phyloP scores from a whole-genome alignment of 116 monocot genomes.

The Phalaenopsis hybrid region DNA sequence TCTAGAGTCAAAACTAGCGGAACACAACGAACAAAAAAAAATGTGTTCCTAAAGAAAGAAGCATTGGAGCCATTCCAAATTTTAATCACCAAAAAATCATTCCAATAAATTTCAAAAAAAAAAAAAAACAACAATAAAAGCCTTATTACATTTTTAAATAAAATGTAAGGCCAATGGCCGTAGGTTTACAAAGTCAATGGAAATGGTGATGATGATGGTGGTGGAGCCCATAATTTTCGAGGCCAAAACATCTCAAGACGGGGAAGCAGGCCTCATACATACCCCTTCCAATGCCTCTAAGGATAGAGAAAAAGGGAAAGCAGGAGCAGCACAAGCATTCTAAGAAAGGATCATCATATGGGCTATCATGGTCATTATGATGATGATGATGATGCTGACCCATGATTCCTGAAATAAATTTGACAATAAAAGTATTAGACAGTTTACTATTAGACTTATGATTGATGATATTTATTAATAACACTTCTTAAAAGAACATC shows the following conservation, averaged over 20 bases:
- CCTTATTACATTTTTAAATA: neutral
- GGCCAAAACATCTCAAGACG: slow-evolving; percentile 47
- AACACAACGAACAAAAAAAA: neutral
- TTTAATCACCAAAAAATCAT: too few species aligned
- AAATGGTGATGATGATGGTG: slow-evolving; percentile 37
- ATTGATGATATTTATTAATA: neutral
- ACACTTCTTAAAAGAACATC: neutral
- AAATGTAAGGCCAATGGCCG: neutral
- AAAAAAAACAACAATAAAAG: neutral
- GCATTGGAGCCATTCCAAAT: too few species aligned
- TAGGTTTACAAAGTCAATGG: slow-evolving; percentile 12
- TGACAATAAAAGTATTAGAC: neutral
- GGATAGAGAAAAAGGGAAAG: slow-evolving; percentile 19
- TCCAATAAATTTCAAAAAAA: too few species aligned
- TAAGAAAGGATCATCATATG: slow-evolving; percentile 40
- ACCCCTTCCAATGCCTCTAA: slow-evolving; percentile 38
- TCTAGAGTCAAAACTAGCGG: too few species aligned
- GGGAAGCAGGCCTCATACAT: slow-evolving; percentile 60
- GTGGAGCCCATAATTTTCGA: slow-evolving; percentile 48
- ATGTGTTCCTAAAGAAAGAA: too few species aligned
- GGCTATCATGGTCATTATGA: slow-evolving; percentile 14
- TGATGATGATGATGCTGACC: slow-evolving; percentile 22
- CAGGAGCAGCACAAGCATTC: slow-evolving; percentile 56
- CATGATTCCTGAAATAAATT: slow-evolving; percentile 15
- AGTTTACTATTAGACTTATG: neutral